phyloP scores from a whole-genome alignment of 495 filamentous ascomycete genomes.

The Glutinoglossum americanum region DNA sequence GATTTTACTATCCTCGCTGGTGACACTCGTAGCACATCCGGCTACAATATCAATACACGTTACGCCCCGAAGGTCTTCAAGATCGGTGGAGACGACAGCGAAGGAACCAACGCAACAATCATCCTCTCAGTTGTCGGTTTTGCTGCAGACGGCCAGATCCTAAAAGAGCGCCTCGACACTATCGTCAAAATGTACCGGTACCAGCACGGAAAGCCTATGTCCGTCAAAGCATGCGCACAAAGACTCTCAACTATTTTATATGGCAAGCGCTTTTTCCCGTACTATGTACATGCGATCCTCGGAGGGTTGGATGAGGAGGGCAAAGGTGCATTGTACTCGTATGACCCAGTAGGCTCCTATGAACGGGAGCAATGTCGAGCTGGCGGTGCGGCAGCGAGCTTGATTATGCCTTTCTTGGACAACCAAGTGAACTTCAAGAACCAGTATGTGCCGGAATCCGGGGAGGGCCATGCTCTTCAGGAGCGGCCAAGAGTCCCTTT shows the following conservation, averaged over 20 bases:
- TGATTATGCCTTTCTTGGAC: constrained; percentile 98
- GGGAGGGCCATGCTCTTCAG: constrained; percentile 59
- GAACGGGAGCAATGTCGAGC: constrained; percentile 91
- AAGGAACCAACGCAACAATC: constrained; percentile 62
- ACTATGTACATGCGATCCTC: constrained; percentile 84
- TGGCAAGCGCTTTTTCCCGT: constrained; percentile 93
- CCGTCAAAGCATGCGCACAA: constrained; percentile 80
- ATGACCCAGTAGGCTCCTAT: constrained; percentile 92
- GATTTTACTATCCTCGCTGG: constrained; percentile 91
- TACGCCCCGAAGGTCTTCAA: constrained; percentile 88
- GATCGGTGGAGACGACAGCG: constrained; percentile 74
- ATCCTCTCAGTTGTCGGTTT: constrained; percentile 88
- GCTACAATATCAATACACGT: constrained; percentile 97
- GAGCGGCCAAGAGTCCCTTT: constrained; percentile 43
- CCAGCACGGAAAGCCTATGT: constrained; percentile 84
- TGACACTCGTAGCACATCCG: constrained; percentile 81
- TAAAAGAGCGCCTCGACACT: constrained; percentile 74
- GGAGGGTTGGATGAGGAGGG: constrained; percentile 90
- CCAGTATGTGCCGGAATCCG: constrained; percentile 81
- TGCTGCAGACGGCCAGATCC: constrained; percentile 73
- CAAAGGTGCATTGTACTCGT: constrained; percentile 83
- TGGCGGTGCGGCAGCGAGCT: constrained; percentile 78
- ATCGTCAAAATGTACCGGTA: constrained; percentile 95
- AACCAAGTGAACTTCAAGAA: constrained; percentile 99
- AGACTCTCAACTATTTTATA: constrained; percentile 85